These are phyloP conservation scores for Flueggea neowawraea DNA, from an alignment of 441 rosid genomes.

Conservation along the genomic window DNA sequence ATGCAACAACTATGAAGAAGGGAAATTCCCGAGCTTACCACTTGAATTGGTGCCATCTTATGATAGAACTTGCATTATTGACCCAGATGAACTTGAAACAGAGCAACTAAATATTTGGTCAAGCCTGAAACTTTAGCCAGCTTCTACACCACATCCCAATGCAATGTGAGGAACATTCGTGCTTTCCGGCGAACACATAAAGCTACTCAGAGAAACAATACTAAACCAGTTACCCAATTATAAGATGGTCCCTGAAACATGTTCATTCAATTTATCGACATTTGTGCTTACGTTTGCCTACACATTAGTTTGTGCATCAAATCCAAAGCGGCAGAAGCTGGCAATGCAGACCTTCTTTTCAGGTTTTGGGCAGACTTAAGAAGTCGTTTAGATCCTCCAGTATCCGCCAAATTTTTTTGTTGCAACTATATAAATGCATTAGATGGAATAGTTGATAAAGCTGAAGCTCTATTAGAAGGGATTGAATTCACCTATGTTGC, in stretches of 20 bases:
- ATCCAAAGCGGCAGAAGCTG: conserved; percentile 9
- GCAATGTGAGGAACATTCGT: conserved; percentile 13
- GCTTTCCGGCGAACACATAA: conserved; percentile 8
- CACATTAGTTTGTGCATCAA: conserved; percentile 1
- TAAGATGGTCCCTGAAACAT: no score
- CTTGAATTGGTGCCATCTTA: conserved; percentile 20
- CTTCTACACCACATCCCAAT: background rate
- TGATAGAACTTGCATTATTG: conserved; percentile 26
- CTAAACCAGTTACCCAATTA: background rate
- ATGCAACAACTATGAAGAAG: no score
- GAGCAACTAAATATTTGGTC: conserved; percentile 9
- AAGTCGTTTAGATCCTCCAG: conserved; percentile 21
- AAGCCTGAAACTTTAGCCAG: background rate
- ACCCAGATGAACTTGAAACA: conserved; percentile 6
- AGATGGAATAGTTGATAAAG: no score
- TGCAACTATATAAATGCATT: conserved; percentile 10
- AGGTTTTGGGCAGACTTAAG: conserved; percentile 24
- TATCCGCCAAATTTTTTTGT: conserved; percentile 24
- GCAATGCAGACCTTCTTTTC: background rate
- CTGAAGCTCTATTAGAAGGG: no score
- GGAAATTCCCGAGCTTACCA: background rate
- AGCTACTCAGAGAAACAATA: conserved; percentile 1
- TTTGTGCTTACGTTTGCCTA: conserved; percentile 29
- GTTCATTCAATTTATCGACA: conserved; percentile 22
- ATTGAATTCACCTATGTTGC: no score